Evolutionary conservation across 139 green algal genomes (phyloP), one percentile per base, ranked within the genome.

Genomic region (Microglena sp.): DNA sequence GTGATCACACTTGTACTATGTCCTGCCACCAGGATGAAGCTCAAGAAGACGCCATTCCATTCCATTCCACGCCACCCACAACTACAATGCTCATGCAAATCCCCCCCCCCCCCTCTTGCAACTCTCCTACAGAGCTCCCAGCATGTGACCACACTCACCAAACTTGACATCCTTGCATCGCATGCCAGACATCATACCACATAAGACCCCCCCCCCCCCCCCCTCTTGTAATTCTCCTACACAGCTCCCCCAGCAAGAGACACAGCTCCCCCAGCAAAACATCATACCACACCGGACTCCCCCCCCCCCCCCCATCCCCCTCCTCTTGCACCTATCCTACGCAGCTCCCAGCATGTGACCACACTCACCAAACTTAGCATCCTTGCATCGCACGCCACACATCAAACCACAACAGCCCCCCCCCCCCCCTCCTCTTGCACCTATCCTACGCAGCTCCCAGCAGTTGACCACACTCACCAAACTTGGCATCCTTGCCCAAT

Each of bases 401-500:
- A 11, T 50, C 40, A 24, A 11, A 50, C 18, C 40, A 50, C 15
- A 50, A 50, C 40, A 50, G 18, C 18, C 15, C 40, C 40, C 40
- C 40, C 40, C 18, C 40, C 40, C 40, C 40, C 40, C 15, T 18
- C 15, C 40, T 18, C 40, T 50, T 18, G 15, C 40, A 11, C 40
- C 40, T 18, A 50, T 18, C n/a, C n/a, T n/a, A 50, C 11, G 40
- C 40, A 50, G 40, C 40, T 50, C 11, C 40, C 15, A 24, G 40
- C 40, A 11, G 40, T 50, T 50, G 40, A 50, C 6, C 21, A 59
- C 21, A 59, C 50, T 30, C 50, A 27, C 50, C 21, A 26, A 18
- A 27, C 6, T 26, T n/a, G 21, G 6, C 50, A 24, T 28, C 5
- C 59, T 76, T 76, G 28, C 67, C 46, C 0, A 33, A 44, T 7